Conservation (phyloP, 352 stramenopile genomes). For the Phytophthora cryptogea region DNA sequence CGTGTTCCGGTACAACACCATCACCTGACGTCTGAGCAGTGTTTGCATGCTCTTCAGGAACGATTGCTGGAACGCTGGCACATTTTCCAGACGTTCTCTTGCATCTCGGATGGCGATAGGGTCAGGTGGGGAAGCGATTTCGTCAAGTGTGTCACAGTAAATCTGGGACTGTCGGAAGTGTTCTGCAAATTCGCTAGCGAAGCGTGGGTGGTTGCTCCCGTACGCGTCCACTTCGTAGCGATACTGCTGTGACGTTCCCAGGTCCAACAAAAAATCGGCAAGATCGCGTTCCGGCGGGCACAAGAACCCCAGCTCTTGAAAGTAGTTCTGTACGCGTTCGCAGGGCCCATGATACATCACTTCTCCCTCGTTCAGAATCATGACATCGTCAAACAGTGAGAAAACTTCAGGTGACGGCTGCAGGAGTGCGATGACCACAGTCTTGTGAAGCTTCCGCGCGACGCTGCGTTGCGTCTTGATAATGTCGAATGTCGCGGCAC, state of each 20-base stretch:
- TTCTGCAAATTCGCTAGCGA: constrained; percentile 41
- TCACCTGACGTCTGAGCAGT: constrained; percentile 55
- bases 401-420: constrained; percentile 92
- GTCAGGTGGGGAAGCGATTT: constrained; percentile 3
- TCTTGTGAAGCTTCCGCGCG: constrained; percentile 35
- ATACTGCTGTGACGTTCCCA: constrained; percentile 37
- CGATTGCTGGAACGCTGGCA: constrained; percentile 40
- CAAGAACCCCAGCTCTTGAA: constrained; percentile 47
- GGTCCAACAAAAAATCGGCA: constrained; percentile 41
- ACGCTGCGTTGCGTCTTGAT: constrained; percentile 37
- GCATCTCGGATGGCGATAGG: constrained; percentile 9
- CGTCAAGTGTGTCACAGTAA: constrained; percentile 7
- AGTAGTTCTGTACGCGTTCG: constrained; percentile 14
- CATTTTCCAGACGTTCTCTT: constrained; percentile 20
- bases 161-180: constrained; percentile 22
- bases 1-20: constrained; percentile 47
- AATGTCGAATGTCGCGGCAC: constrained; percentile 56
- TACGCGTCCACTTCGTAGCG: constrained; percentile 14
- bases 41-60: constrained; percentile 27
- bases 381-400: constrained; percentile 71
- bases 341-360: constrained; percentile 30
- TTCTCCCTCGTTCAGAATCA: constrained; percentile 60
- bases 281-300: constrained; percentile 36
- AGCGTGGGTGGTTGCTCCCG: constrained; percentile 17
- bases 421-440: constrained; percentile 70